Evolutionary conservation across 345 rosid species (phyloP), one percentile per base, ranked within the genome.

Genomic region (Pelargonium nanum): DNA sequence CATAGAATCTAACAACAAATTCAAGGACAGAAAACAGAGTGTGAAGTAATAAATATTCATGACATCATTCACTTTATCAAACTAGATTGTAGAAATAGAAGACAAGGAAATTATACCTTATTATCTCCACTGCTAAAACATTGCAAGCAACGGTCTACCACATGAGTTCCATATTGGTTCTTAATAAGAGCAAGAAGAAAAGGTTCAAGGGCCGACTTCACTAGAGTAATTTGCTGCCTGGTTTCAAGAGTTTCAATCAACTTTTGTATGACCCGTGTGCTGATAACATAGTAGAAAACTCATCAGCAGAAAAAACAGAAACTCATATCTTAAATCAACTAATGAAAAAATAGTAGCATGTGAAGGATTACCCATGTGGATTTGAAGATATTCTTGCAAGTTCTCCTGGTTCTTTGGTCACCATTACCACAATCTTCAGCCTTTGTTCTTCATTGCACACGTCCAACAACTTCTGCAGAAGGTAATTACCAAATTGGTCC

Each of bases 91-190:
- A n/a, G n/a, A n/a, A n/a, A n/a, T n/a, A n/a, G n/a, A n/a, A n/a
- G n/a, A n/a, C n/a, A n/a, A n/a, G n/a, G n/a, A n/a, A n/a, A n/a
- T n/a, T n/a, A n/a, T n/a, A 85, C 91, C 86, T 72, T 72, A 55
- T 79, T 80, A 61, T 85, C 84, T 65, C 77, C 78, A 63, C 65
- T 68, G 67, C 71, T 63, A 58, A 88, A 75, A 45, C 80, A 73
- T 19, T 78, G 73, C 81, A 85, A 76, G 74, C 96, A 88, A 58
- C 88, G 79, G 55, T 85, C 89, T 0, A 88, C 62, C 52, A 88
- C 92, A 76, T 88, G 89, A 72, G 82, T 88, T 24, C 96, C 96
- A 73, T 88, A 85, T 61, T 81, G 70, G 70, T 88, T 88, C 66
- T 65, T 81, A 51, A 76, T 70, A 23, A 85, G 84, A 63, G 70